Evolutionary conservation across 1,284 basidiomycete genomes (phyloP).

Genomic region (Ustilago esculenta): DNA sequence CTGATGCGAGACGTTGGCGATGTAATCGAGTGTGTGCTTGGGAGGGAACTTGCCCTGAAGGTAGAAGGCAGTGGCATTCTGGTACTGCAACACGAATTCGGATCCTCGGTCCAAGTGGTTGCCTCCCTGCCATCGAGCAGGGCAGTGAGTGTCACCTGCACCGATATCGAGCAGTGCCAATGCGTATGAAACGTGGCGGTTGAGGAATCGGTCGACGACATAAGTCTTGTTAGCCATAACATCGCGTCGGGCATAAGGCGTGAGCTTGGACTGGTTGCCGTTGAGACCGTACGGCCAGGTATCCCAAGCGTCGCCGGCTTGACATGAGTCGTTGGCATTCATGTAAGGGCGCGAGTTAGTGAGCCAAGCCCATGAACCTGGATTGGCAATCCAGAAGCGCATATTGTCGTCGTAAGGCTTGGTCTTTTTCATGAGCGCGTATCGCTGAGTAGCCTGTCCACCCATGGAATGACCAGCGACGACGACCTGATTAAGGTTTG

Average conservation of each 20-base stretch:
- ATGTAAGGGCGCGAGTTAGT: slow-evolving; percentile 49
- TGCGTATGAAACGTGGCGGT: slow-evolving; percentile 46
- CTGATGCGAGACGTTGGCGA: slow-evolving; percentile 52
- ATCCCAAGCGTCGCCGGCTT: slow-evolving; percentile 31
- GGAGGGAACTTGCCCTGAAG: slow-evolving; percentile 46
- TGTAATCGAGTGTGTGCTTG: slow-evolving; percentile 42
- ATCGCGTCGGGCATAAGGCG: slow-evolving; percentile 21
- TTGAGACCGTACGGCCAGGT: slow-evolving; percentile 63
- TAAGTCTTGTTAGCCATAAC: slow-evolving; percentile 39
- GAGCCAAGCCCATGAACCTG: slow-evolving; percentile 61
- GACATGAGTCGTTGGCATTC: slow-evolving; percentile 32
- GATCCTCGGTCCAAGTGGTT: slow-evolving; percentile 57
- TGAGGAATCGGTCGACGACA: slow-evolving; percentile 52
- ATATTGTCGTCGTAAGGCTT: slow-evolving; percentile 48
- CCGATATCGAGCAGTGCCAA: slow-evolving; percentile 51
- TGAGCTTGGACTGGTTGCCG: slow-evolving; percentile 50
- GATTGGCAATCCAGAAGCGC: slow-evolving; percentile 59
- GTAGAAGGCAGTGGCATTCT: slow-evolving; percentile 30
- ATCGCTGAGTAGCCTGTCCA: slow-evolving; percentile 56
- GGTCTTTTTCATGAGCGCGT: slow-evolving; percentile 50
- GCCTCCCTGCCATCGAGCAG: slow-evolving; percentile 53
- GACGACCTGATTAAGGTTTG: slow-evolving; percentile 59
- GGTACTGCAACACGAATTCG: slow-evolving; percentile 45
- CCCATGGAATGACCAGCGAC: slow-evolving; percentile 61
- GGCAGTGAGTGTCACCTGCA: slow-evolving; percentile 49